Evolutionary conservation across 1,284 basidiomycete genomes (phyloP).

Genomic region (Puccinia brachypodii): DNA sequence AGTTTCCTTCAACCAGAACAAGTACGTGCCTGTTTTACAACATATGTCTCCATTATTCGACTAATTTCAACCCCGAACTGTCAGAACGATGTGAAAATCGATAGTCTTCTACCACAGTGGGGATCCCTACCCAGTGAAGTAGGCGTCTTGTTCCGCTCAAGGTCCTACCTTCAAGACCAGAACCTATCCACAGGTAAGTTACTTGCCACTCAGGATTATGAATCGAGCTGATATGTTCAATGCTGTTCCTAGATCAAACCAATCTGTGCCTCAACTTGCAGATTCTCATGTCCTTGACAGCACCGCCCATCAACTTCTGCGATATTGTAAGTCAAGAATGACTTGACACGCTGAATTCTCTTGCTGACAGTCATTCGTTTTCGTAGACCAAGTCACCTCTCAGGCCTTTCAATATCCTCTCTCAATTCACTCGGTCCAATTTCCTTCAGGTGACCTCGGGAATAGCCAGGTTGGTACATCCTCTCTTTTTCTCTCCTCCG

Average conservation of each 20-base stretch:
- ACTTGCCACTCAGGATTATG: background rate
- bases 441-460: conserved; percentile 18
- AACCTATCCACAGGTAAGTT: conserved; percentile 12
- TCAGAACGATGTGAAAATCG: background rate
- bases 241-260: conserved; percentile 13
- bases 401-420: conserved; percentile 30
- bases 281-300: background rate
- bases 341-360: background rate
- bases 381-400: background rate
- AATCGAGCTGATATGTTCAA: background rate
- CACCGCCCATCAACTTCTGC: background rate
- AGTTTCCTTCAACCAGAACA: conserved; percentile 1
- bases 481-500: background rate
- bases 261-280: conserved; percentile 27
- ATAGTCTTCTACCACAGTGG: conserved; percentile 24
- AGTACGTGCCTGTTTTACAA: background rate
- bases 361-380: background rate
- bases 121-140: conserved; percentile 27
- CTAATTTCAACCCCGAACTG: background rate
- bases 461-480: background rate
- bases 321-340: background rate
- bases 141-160: conserved; percentile 37
- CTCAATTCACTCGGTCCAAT: conserved; percentile 31
- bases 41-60: background rate
- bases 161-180: conserved; percentile 34